These are phyloP conservation scores for Atractiella rhizophila DNA, from an alignment of 768 basidiomycete species.

Conservation along the genomic window DNA sequence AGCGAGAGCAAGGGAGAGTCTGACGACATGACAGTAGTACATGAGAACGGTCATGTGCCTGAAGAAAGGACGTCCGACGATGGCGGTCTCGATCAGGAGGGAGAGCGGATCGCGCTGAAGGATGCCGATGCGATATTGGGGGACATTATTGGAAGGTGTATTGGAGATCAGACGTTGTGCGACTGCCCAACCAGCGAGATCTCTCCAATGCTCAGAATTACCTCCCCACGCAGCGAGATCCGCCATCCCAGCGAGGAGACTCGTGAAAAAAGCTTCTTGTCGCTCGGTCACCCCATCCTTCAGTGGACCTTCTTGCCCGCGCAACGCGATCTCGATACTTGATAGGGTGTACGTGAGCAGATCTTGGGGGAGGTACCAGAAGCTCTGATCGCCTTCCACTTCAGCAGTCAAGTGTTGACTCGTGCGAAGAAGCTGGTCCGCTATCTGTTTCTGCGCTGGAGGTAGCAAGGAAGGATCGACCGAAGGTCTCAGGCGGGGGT, in stretches of 20 bases:
- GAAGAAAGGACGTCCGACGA: slow-evolving; percentile 67
- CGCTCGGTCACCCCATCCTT: slow-evolving; percentile 28
- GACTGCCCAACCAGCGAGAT: slow-evolving; percentile 1
- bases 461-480: no score
- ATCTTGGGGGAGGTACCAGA: slow-evolving; percentile 60
- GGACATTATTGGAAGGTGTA: slow-evolving; percentile 80
- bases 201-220: background rate
- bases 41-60: slow-evolving; percentile 64
- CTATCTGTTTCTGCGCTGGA: no score
- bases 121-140: slow-evolving; percentile 57
- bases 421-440: no score
- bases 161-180: slow-evolving; percentile 21
- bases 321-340: slow-evolving; percentile 49
- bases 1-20: slow-evolving; percentile 66
- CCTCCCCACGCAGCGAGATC: slow-evolving; percentile 29
- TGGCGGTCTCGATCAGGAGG: slow-evolving; percentile 66
- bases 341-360: slow-evolving; percentile 68
- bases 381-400: no score
- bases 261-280: slow-evolving; percentile 50
- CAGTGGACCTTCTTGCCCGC: slow-evolving; percentile 32
- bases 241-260: slow-evolving; percentile 42
- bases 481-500: no score
- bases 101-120: slow-evolving; percentile 75
- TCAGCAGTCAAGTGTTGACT: no score
- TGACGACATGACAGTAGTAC: slow-evolving; percentile 72